Percentiles rank a stretch among this genome's conserved stretches.
Conservation (phyloP, 768 basidiomycete species). For the Paxillus involutus region DNA sequence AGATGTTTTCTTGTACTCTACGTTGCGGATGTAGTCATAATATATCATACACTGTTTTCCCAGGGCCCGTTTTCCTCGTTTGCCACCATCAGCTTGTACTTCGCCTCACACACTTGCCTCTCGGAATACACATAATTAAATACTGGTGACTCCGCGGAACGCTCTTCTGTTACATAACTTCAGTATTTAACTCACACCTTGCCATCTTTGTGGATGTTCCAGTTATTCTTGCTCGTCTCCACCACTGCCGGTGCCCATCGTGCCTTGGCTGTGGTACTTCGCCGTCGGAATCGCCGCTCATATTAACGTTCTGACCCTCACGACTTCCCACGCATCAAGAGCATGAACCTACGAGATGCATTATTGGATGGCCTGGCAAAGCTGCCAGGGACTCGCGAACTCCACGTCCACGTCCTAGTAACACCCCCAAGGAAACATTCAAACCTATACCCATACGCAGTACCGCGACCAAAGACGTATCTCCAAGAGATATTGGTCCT, state of each 20-base stretch:
- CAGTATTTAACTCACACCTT: background rate
- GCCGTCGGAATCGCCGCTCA: too few relatives aligned
- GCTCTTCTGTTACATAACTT: background rate
- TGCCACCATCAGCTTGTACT: too few relatives aligned
- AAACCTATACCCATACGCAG: slow-evolving; percentile 74
- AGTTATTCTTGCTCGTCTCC: background rate
- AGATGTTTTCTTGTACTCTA: slow-evolving; percentile 12
- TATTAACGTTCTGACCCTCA: too few relatives aligned
- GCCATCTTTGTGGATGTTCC: background rate
- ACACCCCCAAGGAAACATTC: slow-evolving; percentile 67
- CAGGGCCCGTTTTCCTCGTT: too few relatives aligned
- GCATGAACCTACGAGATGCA: slow-evolving; percentile 56
- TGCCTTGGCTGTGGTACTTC: background rate
- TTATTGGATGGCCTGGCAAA: slow-evolving; percentile 55
- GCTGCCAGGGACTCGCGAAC: slow-evolving; percentile 66
- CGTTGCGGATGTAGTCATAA: slow-evolving; percentile 14
- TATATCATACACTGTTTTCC: slow-evolving; percentile 14
- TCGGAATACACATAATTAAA: too few relatives aligned
- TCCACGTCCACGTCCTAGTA: slow-evolving; percentile 75
- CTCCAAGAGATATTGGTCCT: slow-evolving; percentile 79
- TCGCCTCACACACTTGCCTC: too few relatives aligned
- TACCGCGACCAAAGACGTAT: slow-evolving; percentile 61
- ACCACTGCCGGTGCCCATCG: background rate
- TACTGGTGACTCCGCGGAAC: too few relatives aligned
- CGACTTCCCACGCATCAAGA: slow-evolving; percentile 22